phyloP scores from a whole-genome alignment of 1,284 basidiomycete species.

The Calocybe gambosa region DNA sequence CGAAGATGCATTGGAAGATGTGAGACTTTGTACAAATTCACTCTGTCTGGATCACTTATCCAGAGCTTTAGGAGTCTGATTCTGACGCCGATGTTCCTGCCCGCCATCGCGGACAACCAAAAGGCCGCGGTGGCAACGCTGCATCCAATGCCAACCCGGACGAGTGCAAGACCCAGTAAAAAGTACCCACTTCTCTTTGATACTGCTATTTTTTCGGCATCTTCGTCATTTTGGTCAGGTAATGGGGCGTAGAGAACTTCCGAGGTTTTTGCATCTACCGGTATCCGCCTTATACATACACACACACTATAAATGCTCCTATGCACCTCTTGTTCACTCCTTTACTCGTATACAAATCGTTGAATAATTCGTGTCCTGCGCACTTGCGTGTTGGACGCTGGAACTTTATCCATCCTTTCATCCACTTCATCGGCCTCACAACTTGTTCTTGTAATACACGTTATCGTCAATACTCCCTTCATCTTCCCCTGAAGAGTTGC shows the following conservation, averaged over 20 bases:
- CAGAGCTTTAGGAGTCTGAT: constrained; percentile 46
- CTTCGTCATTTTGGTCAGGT: neutral
- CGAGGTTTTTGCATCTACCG: neutral
- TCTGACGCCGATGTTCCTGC: constrained; percentile 54
- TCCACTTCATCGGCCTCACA: neutral
- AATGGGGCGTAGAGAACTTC: neutral
- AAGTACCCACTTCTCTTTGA: constrained; percentile 8
- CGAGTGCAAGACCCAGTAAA: constrained; percentile 82
- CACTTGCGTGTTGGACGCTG: neutral
- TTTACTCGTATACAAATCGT: neutral
- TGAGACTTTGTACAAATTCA: constrained; percentile 22
- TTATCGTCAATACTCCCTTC: neutral
- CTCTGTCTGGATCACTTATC: constrained; percentile 9
- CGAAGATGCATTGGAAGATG: constrained; percentile 58
- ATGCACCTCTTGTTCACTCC: neutral
- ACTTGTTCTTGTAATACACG: neutral
- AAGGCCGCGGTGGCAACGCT: constrained; percentile 41
- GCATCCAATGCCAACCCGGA: constrained; percentile 56
- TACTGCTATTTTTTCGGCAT: neutral
- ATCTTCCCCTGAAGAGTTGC: neutral
- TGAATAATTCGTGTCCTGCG: neutral
- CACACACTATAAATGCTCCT: neutral
- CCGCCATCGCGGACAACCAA: constrained; percentile 51
- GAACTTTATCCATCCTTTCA: neutral
- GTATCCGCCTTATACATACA: neutral